These are phyloP conservation scores for Cyclotella baltica DNA, from an alignment of 108 stramenopile species.

Conservation along the genomic window DNA sequence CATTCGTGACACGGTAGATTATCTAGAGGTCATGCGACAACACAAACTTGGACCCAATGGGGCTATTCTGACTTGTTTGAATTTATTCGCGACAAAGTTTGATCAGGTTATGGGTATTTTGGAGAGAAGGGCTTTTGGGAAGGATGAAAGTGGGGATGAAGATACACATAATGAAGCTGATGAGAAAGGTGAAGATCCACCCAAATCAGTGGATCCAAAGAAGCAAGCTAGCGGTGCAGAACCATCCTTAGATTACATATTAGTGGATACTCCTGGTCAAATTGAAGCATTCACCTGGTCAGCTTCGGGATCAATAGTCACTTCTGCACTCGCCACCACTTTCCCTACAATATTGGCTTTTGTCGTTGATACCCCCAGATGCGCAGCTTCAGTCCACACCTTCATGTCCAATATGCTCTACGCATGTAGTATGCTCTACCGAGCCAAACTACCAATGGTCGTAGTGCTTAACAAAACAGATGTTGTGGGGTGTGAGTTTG, in stretches of 20 bases:
- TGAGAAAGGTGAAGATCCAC: constrained; percentile 1
- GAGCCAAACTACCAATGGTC: constrained; percentile 94
- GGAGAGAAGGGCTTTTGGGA: constrained; percentile 77
- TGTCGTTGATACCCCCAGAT: constrained; percentile 97
- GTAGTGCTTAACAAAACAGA: constrained; percentile 97
- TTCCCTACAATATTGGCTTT: constrained; percentile 97
- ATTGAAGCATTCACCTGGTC: constrained; percentile 99
- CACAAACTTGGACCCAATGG: constrained; percentile 99
- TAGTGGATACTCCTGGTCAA: constrained; percentile 99
- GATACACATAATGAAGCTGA: constrained; percentile 3
- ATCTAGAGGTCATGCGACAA: constrained; percentile 98
- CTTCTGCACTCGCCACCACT: constrained; percentile 91
- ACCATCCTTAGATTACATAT: constrained; percentile 74
- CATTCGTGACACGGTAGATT: constrained; percentile 98
- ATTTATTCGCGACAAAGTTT: constrained; percentile 98
- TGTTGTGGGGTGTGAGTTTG: constrained; percentile 85
- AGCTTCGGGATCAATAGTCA: constrained; percentile 95
- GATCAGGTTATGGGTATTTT: constrained; percentile 96
- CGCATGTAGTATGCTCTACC: constrained; percentile 96
- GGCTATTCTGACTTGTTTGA: constrained; percentile 97
- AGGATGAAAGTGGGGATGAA: no score
- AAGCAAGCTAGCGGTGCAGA: not conserved
- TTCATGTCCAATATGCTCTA: constrained; percentile 99
- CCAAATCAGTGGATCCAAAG: not conserved
- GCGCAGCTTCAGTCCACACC: constrained; percentile 91